Evolutionary conservation across 352 stramenopile species (phyloP).

Genomic region (Phytophthora meadii): DNA sequence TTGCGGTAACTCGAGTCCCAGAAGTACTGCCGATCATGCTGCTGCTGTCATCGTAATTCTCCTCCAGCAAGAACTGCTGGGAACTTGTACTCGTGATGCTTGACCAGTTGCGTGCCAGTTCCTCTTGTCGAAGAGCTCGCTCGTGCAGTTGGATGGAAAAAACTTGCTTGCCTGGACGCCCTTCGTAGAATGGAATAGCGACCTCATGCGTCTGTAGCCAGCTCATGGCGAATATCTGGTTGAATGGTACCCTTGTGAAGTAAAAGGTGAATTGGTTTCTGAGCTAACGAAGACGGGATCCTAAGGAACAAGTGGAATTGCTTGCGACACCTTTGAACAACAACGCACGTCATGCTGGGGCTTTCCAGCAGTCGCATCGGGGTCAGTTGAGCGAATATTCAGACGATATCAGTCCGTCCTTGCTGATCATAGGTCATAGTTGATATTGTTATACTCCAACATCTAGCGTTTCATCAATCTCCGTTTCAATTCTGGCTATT

Average conservation of each 20-base stretch:
- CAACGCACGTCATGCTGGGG: slow-evolving; percentile 17
- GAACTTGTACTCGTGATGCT: slow-evolving; percentile 38
- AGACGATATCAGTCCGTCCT: slow-evolving; percentile 22
- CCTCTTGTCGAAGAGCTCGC: slow-evolving; percentile 33
- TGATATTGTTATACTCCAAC: slow-evolving; percentile 3
- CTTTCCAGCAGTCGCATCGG: slow-evolving; percentile 27
- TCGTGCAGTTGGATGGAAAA: slow-evolving; percentile 56
- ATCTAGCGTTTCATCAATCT: slow-evolving; percentile 24
- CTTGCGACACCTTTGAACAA: slow-evolving; percentile 12
- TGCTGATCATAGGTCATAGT: slow-evolving; percentile 18
- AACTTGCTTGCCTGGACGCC: slow-evolving; percentile 48
- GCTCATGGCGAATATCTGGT: slow-evolving; percentile 41
- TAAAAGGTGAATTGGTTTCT: slow-evolving; percentile 35
- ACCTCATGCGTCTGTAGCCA: slow-evolving; percentile 65
- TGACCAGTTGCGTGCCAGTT: slow-evolving; percentile 37
- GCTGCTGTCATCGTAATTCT: slow-evolving; percentile 24
- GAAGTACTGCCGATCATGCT: slow-evolving; percentile 17
- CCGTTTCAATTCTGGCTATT: slow-evolving; percentile 19
- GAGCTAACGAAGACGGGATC: slow-evolving; percentile 12
- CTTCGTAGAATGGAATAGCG: slow-evolving; percentile 52
- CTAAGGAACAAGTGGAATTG: not conserved
- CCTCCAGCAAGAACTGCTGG: slow-evolving; percentile 23
- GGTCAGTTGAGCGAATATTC: slow-evolving; percentile 3
- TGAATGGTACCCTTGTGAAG: slow-evolving; percentile 20
- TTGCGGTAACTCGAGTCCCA: slow-evolving; percentile 29